Evolutionary conservation across 2,329 filamentous ascomycete species (phyloP), one percentile per base, ranked within the genome.

Genomic region (Hypomyces perniciosus): DNA sequence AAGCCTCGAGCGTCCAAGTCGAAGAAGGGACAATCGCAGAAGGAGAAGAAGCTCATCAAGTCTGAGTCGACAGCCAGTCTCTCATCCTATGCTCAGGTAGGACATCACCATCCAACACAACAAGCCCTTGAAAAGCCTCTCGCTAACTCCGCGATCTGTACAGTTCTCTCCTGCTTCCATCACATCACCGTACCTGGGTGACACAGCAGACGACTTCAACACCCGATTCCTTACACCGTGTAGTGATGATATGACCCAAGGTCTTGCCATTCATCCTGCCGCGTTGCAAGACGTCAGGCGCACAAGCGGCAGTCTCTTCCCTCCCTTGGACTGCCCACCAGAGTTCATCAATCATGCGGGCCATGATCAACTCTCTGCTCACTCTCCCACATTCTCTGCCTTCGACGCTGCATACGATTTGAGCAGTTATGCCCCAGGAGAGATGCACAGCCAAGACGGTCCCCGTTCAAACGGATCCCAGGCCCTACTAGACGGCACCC

Each of bases 191-290:
- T 69, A 68, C 63, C 52, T 66, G 48, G 54, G 63, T 51, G 65
- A 71, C 52, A 64, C 65, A 56, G 56, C 55, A 42, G 64, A 68
- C 43, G 68, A 70, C 46, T 66, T 69, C 35, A 64, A 64, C 12
- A 57, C 66, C 51, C 66, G 74, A 9, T 71, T 80, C 29, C 71
- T 79, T 52, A 81, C 78, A 0, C 78, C 78, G 1, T 76, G 72
- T 63, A 80, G 77, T 63, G 78, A 81, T 50, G 77, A 80, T 56
- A 65, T 67, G 64, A 35, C 59, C 1, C 58, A 62, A 5, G 48
- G 52, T 6, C 53, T 62, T n/a, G 56, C 58, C 7, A 56, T 66
- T 20, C 60, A 63, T 30, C 61, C 65, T 27, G 59, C 59, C 12
- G 60, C 58, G 6, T 53, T 68, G 26, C 64, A 67, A 51, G 61